These are phyloP conservation scores for Rhodotorula mucilaginosa DNA, from an alignment of 1,284 basidiomycete genomes.

Conservation along the genomic window DNA sequence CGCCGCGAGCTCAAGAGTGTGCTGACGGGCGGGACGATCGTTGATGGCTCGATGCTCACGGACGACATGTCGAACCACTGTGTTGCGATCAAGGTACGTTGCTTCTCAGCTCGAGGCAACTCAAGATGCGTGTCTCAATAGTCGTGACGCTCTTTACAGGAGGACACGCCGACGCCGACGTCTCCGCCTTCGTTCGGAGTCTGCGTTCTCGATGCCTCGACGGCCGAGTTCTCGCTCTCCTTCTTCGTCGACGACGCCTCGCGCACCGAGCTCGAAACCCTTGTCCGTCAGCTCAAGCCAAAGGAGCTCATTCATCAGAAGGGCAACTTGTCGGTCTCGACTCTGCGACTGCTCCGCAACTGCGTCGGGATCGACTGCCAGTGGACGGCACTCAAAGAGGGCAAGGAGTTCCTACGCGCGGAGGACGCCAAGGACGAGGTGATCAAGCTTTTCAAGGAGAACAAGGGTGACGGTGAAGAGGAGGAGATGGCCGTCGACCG, in stretches of 20 bases:
- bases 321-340: slow-evolving; percentile 78
- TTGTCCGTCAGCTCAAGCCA: slow-evolving; percentile 85
- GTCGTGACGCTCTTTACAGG: slow-evolving; percentile 50
- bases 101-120: slow-evolving; percentile 6
- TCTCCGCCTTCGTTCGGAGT: slow-evolving; percentile 66
- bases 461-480: background rate
- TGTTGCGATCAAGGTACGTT: slow-evolving; percentile 72
- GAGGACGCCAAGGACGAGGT: slow-evolving; percentile 70
- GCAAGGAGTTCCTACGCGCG: slow-evolving; percentile 74
- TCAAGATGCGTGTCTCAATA: too few relatives aligned
- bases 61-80: slow-evolving; percentile 96
- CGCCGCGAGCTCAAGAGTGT: slow-evolving; percentile 85
- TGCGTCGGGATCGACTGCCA: slow-evolving; percentile 74
- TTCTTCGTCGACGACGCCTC: slow-evolving; percentile 89
- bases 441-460: slow-evolving; percentile 62
- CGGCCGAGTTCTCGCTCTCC: slow-evolving; percentile 90
- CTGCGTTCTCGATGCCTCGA: slow-evolving; percentile 92
- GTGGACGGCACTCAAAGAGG: slow-evolving; percentile 77
- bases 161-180: slow-evolving; percentile 43
- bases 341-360: slow-evolving; percentile 73
- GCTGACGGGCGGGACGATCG: slow-evolving; percentile 93
- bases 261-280: slow-evolving; percentile 86
- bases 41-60: slow-evolving; percentile 81
- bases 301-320: slow-evolving; percentile 88
- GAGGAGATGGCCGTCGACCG: slow-evolving; percentile 10